A percentile compares a stretch with the other conserved stretches of the same genome.
Conservation (phyloP, 1,284 basidiomycete genomes). For the Pseudozyma sp. region DNA sequence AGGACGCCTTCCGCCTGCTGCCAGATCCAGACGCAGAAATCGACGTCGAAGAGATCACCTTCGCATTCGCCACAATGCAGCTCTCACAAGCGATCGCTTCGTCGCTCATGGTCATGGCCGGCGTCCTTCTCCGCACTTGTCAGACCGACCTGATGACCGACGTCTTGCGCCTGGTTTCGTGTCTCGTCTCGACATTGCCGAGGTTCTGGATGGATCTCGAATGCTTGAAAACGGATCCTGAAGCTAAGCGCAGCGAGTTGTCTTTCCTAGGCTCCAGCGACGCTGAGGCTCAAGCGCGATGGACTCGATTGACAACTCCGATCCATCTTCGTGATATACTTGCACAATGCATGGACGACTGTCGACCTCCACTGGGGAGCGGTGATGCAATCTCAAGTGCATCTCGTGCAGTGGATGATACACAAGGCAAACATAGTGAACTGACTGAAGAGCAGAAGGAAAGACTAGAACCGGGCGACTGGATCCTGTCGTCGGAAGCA, state of each 20-base stretch:
- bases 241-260: conserved; percentile 19
- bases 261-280: conserved; percentile 16
- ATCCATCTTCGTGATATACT: conserved; percentile 32
- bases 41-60: conserved; percentile 27
- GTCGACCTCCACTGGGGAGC: conserved; percentile 1
- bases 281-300: neutral
- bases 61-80: conserved; percentile 37
- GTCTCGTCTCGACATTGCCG: conserved; percentile 27
- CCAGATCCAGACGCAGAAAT: conserved; percentile 7
- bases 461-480: conserved; percentile 2
- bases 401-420: neutral
- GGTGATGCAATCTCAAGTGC: neutral
- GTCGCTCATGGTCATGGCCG: conserved; percentile 39
- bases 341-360: conserved; percentile 40
- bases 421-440: neutral
- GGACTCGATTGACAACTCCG: conserved; percentile 24
- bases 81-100: conserved; percentile 41
- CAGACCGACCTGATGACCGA: conserved; percentile 42
- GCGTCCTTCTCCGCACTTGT: conserved; percentile 41
- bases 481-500: conserved; percentile 22
- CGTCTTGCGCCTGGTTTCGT: conserved; percentile 37
- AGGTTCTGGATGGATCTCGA: conserved; percentile 38
- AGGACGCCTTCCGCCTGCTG: conserved; percentile 27
- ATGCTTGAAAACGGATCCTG: conserved; percentile 22
- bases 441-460: neutral